Conservation (phyloP, 1,284 basidiomycete species). For the Ustilago crameri region DNA sequence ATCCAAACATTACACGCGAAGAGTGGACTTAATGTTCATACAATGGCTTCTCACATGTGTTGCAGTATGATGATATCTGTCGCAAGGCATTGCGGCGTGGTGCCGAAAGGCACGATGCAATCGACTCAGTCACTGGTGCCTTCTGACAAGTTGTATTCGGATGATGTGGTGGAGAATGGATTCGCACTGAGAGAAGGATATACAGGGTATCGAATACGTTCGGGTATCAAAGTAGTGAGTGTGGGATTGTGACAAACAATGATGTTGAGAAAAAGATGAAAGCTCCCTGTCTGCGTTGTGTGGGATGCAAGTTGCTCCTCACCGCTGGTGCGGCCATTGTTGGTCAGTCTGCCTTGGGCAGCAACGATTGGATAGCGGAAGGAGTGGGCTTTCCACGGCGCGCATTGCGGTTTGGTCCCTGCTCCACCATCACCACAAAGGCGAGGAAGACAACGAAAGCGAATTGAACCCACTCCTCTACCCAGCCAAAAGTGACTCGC, state of each 20-base stretch:
- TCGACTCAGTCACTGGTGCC: too few species aligned
- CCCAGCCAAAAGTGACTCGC: slow-evolving; percentile 51
- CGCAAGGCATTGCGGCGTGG: too few species aligned
- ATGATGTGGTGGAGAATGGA: not conserved
- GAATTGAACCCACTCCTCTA: slow-evolving; percentile 58
- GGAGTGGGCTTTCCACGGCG: slow-evolving; percentile 12
- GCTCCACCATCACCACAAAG: slow-evolving; percentile 55
- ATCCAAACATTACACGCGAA: too few species aligned
- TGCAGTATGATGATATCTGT: too few species aligned
- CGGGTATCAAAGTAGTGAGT: too few species aligned
- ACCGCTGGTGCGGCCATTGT: not conserved
- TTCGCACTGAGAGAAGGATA: not conserved
- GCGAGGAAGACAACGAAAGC: slow-evolving; percentile 58
- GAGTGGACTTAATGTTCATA: too few species aligned
- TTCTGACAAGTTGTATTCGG: not conserved
- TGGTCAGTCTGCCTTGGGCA: slow-evolving; percentile 17
- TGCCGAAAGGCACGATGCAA: too few species aligned
- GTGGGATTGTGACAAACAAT: not conserved
- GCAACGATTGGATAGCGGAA: slow-evolving; percentile 5
- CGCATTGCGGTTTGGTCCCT: slow-evolving; percentile 29
- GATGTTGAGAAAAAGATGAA: not conserved
- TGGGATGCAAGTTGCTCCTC: not conserved
- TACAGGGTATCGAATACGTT: slow-evolving; percentile 12
- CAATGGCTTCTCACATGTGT: too few species aligned
- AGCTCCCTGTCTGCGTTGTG: not conserved